Conservation (phyloP, 2,329 filamentous ascomycete species). For the Diaporthe batatas region DNA sequence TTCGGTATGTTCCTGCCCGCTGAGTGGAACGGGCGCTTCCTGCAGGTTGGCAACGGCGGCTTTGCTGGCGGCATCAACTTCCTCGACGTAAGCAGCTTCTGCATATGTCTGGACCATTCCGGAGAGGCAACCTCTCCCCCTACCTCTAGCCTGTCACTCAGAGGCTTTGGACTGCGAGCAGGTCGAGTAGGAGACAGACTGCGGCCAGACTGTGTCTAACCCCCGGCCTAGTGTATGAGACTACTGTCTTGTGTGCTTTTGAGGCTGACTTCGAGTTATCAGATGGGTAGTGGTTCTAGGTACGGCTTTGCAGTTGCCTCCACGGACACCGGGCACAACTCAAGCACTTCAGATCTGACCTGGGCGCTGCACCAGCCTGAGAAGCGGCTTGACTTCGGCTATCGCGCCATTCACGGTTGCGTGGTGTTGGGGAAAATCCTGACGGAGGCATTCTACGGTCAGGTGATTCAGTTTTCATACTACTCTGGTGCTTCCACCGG, state of each 20-base stretch:
- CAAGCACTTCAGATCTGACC: slow-evolving; percentile 47
- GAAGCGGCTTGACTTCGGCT: slow-evolving; percentile 55
- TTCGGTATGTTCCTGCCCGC: slow-evolving; percentile 56
- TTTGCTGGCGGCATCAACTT: slow-evolving; percentile 53
- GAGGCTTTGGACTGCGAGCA: too few species aligned
- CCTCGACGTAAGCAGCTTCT: slow-evolving; percentile 41
- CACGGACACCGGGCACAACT: slow-evolving; percentile 60
- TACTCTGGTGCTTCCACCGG: slow-evolving; percentile 72
- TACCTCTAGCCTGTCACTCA: too few species aligned
- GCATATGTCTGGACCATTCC: too few species aligned
- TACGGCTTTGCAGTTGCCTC: slow-evolving; percentile 59
- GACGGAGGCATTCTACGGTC: slow-evolving; percentile 62
- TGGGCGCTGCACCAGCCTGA: slow-evolving; percentile 58
- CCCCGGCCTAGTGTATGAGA: too few species aligned
- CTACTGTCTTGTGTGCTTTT: too few species aligned
- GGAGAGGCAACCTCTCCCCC: too few species aligned
- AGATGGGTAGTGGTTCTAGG: slow-evolving; percentile 48
- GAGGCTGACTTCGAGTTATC: too few species aligned
- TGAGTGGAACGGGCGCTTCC: slow-evolving; percentile 53
- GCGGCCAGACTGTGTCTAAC: too few species aligned
- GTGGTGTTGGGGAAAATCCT: slow-evolving; percentile 63
- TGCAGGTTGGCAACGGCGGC: slow-evolving; percentile 55
- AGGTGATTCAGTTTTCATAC: slow-evolving; percentile 61
- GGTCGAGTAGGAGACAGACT: too few species aligned
- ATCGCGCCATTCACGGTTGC: slow-evolving; percentile 62